A percentile compares a stretch with the other conserved stretches of the same genome.
Conservation (phyloP, 225 moss, liverwort and hornwort genomes). For the Sphagnum tenellum region DNA sequence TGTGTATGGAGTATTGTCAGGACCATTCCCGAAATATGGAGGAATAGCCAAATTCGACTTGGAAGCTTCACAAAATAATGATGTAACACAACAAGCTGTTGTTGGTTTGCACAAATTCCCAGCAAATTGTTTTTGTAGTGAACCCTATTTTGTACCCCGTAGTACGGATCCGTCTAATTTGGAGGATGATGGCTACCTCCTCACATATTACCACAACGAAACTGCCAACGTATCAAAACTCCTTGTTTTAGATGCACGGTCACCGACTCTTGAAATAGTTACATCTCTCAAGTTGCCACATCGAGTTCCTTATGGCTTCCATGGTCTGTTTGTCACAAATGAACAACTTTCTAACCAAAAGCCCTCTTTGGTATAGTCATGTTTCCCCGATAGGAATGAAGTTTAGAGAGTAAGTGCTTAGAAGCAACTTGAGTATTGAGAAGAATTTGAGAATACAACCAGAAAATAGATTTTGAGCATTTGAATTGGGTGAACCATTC, state of each 20-base stretch:
- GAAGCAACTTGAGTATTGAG: no score
- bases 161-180: not conserved
- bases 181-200: conserved; percentile 44
- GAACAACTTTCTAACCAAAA: conserved; percentile 23
- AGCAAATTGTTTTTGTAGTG: conserved; percentile 21
- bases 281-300: conserved; percentile 23
- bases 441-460: no score
- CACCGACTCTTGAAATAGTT: conserved; percentile 19
- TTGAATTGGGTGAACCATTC: no score
- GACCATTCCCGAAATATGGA: conserved; percentile 28
- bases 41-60: conserved; percentile 40
- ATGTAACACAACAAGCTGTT: not conserved
- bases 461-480: no score
- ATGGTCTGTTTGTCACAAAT: conserved; percentile 33
- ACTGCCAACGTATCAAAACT: conserved; percentile 26
- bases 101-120: conserved; percentile 16
- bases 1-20: conserved; percentile 19
- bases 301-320: conserved; percentile 46
- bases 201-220: conserved; percentile 46
- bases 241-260: conserved; percentile 34
- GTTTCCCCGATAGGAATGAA: no score
- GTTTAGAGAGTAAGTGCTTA: no score
- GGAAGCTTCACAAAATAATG: not conserved
- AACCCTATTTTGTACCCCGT: conserved; percentile 30
- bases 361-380: conserved; percentile 2